These are phyloP conservation scores for Ganoderma lingzhi DNA, from an alignment of 1,284 basidiomycete genomes.

Conservation along the genomic window DNA sequence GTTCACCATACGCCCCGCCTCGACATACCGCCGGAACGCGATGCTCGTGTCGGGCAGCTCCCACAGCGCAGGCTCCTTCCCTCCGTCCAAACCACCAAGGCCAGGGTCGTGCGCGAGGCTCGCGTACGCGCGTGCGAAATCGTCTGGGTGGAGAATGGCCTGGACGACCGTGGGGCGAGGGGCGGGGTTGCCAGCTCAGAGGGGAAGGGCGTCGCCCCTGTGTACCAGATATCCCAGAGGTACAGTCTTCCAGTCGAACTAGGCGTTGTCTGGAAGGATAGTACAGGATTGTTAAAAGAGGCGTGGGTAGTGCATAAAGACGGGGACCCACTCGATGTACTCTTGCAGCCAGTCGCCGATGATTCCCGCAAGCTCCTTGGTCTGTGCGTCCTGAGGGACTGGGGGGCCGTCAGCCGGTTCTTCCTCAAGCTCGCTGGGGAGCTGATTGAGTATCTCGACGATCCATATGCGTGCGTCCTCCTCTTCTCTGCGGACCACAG, in stretches of 20 bases:
- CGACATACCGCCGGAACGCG: conserved; percentile 76
- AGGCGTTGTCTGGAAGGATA: conserved; percentile 48
- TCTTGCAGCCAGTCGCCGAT: conserved; percentile 55
- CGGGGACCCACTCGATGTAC: conserved; percentile 56
- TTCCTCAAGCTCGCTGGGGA: conserved; percentile 29
- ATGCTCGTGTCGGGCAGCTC: conserved; percentile 75
- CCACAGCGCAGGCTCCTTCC: conserved; percentile 45
- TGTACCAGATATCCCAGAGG: conserved; percentile 80
- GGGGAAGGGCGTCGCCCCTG: conserved; percentile 66
- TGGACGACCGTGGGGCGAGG: conserved; percentile 64
- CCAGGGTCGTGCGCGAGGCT: conserved; percentile 19
- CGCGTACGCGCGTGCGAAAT: conserved; percentile 46
- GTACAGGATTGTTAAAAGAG: neutral
- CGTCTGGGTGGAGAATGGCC: conserved; percentile 48
- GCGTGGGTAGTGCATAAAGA: neutral
- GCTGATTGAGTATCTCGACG: conserved; percentile 37
- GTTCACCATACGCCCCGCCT: conserved; percentile 82
- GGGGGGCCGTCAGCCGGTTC: conserved; percentile 6
- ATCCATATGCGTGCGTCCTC: conserved; percentile 48
- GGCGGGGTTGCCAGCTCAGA: conserved; percentile 76
- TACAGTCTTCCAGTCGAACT: conserved; percentile 54
- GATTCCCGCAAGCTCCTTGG: conserved; percentile 26
- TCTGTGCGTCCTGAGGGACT: conserved; percentile 12
- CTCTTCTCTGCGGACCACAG: conserved; percentile 42
- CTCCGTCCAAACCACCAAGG: conserved; percentile 1